Percentiles rank a stretch among this genome's conserved stretches.
phyloP scores from a whole-genome alignment of 1,284 basidiomycete genomes.

The Sanghuangporus weigelae region DNA sequence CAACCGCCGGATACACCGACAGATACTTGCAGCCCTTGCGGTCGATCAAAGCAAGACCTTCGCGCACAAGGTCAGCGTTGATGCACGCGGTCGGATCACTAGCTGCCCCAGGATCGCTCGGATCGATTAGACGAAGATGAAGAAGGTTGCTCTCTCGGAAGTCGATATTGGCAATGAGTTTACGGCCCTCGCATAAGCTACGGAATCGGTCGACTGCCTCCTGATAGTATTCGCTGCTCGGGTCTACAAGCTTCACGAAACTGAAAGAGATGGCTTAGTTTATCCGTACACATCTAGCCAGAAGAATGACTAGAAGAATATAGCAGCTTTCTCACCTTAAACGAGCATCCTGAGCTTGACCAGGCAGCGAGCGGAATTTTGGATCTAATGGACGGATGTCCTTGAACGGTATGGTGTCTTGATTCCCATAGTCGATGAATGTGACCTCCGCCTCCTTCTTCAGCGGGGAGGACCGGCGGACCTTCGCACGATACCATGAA shows the following conservation, averaged over 20 bases:
- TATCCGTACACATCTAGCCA: too few species aligned
- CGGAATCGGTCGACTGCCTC: conserved; percentile 87
- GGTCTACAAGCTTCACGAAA: conserved; percentile 77
- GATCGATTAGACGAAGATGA: conserved; percentile 87
- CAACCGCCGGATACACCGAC: conserved; percentile 61
- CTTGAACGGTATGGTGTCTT: conserved; percentile 74
- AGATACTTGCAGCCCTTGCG: conserved; percentile 75
- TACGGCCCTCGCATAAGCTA: conserved; percentile 78
- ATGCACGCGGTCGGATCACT: conserved; percentile 72
- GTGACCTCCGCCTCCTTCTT: conserved; percentile 88
- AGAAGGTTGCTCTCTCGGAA: conserved; percentile 71
- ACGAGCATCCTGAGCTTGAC: conserved; percentile 79
- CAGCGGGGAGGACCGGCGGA: conserved; percentile 72
- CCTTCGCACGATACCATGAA: conserved; percentile 90
- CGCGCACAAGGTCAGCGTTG: conserved; percentile 78
- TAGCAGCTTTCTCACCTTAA: conserved; percentile 46
- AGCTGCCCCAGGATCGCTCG: conserved; percentile 61
- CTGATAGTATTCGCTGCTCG: conserved; percentile 77
- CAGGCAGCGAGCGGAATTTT: conserved; percentile 80
- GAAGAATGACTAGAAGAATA: too few species aligned
- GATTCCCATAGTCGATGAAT: conserved; percentile 88
- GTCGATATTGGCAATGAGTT: conserved; percentile 88
- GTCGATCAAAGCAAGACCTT: conserved; percentile 77
- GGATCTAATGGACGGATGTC: conserved; percentile 79
- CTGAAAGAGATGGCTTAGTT: conserved; percentile 33